Percentiles rank a stretch among this genome's conserved stretches.
These are phyloP conservation scores for Fusarium hostae DNA, from an alignment of 2,329 filamentous ascomycete genomes.

Conservation along the genomic window DNA sequence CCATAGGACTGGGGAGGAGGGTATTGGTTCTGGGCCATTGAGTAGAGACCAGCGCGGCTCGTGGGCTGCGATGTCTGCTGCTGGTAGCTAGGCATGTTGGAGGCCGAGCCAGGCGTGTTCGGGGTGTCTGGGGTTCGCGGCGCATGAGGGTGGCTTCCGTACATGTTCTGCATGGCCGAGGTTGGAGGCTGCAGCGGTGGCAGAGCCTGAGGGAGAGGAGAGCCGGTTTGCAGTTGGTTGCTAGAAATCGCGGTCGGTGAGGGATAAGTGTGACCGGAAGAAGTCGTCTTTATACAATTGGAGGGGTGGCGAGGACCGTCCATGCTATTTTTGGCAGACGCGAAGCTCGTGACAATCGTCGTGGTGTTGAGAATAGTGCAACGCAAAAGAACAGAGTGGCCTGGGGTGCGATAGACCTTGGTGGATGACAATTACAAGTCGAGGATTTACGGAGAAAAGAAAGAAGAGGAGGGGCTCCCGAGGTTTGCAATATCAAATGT, in stretches of 20 bases:
- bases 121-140: slow-evolving; percentile 72
- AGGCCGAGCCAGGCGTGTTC: slow-evolving; percentile 67
- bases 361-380: slow-evolving; percentile 40
- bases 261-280: slow-evolving; percentile 60
- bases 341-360: slow-evolving; percentile 43
- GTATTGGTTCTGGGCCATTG: slow-evolving; percentile 67
- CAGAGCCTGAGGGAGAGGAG: slow-evolving; percentile 63
- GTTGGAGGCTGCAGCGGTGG: slow-evolving; percentile 64
- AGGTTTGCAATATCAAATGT: slow-evolving; percentile 38
- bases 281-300: slow-evolving; percentile 66
- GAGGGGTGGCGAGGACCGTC: slow-evolving; percentile 65
- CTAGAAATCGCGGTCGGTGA: slow-evolving; percentile 63
- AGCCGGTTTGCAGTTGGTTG: slow-evolving; percentile 61
- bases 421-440: slow-evolving; percentile 40
- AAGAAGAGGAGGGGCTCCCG: slow-evolving; percentile 23
- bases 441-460: slow-evolving; percentile 36
- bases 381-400: slow-evolving; percentile 29
- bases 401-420: slow-evolving; percentile 38
- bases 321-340: slow-evolving; percentile 58
- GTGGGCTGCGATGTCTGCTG: slow-evolving; percentile 61
- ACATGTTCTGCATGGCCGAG: slow-evolving; percentile 57
- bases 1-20: slow-evolving; percentile 65
- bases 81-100: slow-evolving; percentile 65
- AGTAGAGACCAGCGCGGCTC: slow-evolving; percentile 61
- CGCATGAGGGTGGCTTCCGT: slow-evolving; percentile 70